phyloP scores from a whole-genome alignment of 2,329 filamentous ascomycete species.

The Neonectria neomacrospora region DNA sequence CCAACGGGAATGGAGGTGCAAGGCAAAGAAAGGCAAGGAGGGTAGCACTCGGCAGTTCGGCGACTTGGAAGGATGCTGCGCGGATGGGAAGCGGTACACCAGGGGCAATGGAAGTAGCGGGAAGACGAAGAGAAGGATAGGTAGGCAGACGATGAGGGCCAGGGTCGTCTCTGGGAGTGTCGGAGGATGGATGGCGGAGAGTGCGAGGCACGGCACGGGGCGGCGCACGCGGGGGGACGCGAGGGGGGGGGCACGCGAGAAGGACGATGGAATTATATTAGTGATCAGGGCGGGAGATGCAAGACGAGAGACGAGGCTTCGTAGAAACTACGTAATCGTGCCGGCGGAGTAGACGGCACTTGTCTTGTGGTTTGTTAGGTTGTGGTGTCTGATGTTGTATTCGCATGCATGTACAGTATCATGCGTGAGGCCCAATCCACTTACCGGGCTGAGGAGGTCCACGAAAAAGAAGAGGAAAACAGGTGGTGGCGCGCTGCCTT shows the following conservation, averaged over 20 bases:
- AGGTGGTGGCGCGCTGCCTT: background rate
- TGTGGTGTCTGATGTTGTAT: background rate
- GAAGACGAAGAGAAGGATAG: conserved; percentile 1
- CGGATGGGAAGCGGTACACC: background rate
- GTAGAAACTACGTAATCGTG: conserved; percentile 1
- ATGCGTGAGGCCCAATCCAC: background rate
- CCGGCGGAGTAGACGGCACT: background rate
- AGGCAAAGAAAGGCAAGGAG: background rate
- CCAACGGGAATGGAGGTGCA: background rate
- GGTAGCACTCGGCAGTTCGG: conserved; percentile 20
- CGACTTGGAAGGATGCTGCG: background rate
- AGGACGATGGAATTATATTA: background rate
- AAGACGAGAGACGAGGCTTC: background rate
- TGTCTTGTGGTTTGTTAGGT: background rate
- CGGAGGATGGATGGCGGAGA: background rate
- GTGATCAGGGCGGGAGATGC: background rate
- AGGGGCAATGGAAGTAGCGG: conserved; percentile 5
- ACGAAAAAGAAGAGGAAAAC: background rate
- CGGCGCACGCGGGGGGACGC: background rate
- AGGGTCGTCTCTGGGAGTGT: conserved; percentile 1
- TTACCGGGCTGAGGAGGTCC: background rate
- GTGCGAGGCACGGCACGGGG: background rate
- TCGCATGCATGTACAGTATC: background rate
- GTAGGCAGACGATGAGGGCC: background rate
- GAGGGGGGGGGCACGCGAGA: background rate